These are phyloP conservation scores for Strobilomyces confusus DNA, from an alignment of 768 basidiomycete genomes.

Conservation along the genomic window DNA sequence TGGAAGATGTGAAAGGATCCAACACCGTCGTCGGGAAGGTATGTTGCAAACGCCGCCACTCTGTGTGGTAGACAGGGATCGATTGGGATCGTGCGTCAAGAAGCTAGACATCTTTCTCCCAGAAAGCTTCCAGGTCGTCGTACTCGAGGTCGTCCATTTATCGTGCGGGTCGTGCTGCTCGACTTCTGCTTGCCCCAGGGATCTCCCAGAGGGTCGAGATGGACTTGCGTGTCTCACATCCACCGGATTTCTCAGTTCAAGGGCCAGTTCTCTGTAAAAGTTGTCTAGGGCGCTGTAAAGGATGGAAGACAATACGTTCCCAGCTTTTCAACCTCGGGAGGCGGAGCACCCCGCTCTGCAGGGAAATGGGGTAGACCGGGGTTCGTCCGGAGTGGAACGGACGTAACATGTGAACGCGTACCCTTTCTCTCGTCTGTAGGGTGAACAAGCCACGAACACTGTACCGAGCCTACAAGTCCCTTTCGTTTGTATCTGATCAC, in stretches of 20 bases:
- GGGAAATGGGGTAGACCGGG: background rate
- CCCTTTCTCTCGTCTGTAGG: too few relatives aligned
- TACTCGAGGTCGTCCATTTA: background rate
- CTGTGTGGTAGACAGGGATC: constrained; percentile 3
- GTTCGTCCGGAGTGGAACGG: background rate
- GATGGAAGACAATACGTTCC: too few relatives aligned
- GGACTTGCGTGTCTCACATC: constrained; percentile 16
- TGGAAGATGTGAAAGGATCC: constrained; percentile 39
- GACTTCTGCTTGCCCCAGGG: background rate
- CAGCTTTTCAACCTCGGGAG: too few relatives aligned
- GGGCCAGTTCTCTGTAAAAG: background rate
- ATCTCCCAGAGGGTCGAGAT: constrained; percentile 39
- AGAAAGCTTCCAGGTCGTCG: too few relatives aligned
- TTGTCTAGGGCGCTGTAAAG: too few relatives aligned
- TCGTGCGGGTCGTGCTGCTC: background rate
- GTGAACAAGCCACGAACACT: too few relatives aligned
- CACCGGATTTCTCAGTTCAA: background rate
- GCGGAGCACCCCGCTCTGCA: background rate
- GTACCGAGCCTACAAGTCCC: too few relatives aligned
- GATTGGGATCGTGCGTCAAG: constrained; percentile 1
- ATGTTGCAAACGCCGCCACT: constrained; percentile 23
- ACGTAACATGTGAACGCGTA: too few relatives aligned
- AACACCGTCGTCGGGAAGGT: constrained; percentile 42
- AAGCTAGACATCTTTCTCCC: constrained; percentile 35
- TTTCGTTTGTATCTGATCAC: constrained; percentile 9